These are phyloP conservation scores for Camillea tinctor DNA, from an alignment of 2,329 filamentous ascomycete species.

Conservation along the genomic window DNA sequence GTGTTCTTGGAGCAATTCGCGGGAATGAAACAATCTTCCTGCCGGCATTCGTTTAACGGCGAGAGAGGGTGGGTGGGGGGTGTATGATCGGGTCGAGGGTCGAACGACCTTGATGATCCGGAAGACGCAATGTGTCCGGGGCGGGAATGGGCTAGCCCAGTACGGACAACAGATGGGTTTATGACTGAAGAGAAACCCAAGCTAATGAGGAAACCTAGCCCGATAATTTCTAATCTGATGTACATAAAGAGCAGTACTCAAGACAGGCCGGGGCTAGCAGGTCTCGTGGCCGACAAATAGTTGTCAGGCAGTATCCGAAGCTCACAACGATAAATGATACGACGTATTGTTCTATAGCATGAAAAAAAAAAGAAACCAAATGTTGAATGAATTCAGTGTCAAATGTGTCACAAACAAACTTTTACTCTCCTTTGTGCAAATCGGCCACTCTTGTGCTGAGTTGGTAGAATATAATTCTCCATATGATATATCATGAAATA, in stretches of 20 bases:
- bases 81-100: constrained; percentile 1
- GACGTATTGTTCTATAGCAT: constrained; percentile 29
- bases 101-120: constrained; percentile 1
- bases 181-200: constrained; percentile 18
- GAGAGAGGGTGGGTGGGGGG: constrained; percentile 20
- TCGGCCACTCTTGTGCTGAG: too few relatives aligned
- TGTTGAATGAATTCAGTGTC: constrained; percentile 3
- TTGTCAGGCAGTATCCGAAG: constrained; percentile 27
- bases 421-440: constrained; percentile 2
- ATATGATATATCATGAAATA: too few relatives aligned
- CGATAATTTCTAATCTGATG: constrained; percentile 43
- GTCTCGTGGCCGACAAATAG: constrained; percentile 16
- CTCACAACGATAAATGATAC: constrained; percentile 33
- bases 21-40: constrained; percentile 37
- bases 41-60: constrained; percentile 47
- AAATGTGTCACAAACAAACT: constrained; percentile 5
- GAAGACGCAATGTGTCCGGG: constrained; percentile 27
- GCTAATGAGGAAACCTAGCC: constrained; percentile 36
- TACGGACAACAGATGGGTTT: constrained; percentile 27
- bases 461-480: too few relatives aligned
- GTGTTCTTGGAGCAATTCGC: constrained; percentile 48
- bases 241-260: constrained; percentile 32
- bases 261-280: constrained; percentile 8
- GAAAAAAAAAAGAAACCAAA: constrained; percentile 1
- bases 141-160: constrained; percentile 36